Conservation (phyloP, 768 basidiomycete genomes). For the Termitomyces eurrhizus region DNA sequence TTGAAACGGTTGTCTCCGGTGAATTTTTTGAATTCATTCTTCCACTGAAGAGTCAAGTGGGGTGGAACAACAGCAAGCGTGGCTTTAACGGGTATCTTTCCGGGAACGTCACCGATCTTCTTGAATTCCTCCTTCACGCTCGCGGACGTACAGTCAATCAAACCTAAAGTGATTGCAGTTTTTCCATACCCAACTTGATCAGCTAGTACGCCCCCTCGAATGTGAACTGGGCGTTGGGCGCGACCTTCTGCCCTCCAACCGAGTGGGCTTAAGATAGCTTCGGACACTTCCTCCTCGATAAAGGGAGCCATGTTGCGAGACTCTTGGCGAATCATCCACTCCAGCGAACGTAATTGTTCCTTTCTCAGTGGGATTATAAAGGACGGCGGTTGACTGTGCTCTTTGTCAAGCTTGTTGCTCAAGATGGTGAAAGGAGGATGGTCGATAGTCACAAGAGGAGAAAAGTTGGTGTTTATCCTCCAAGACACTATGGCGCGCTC, state of each 20-base stretch:
- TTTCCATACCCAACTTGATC: conserved; percentile 98
- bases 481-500: conserved; percentile 60
- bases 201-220: conserved; percentile 89
- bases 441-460: conserved; percentile 53
- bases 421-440: conserved; percentile 64
- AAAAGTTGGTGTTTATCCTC: conserved; percentile 79
- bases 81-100: conserved; percentile 75
- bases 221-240: conserved; percentile 66
- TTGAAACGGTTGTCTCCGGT: conserved; percentile 51
- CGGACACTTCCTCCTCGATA: conserved; percentile 91
- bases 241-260: conserved; percentile 96
- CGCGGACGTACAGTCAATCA: conserved; percentile 71
- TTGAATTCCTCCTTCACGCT: conserved; percentile 56
- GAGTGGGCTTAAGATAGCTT: conserved; percentile 79
- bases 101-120: conserved; percentile 41
- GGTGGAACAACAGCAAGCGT: conserved; percentile 86
- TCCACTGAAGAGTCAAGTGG: conserved; percentile 89
- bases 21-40: conserved; percentile 82
- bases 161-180: conserved; percentile 89
- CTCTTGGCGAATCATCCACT: conserved; percentile 91
- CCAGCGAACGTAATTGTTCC: conserved; percentile 87
- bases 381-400: conserved; percentile 73
- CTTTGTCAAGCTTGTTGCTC: conserved; percentile 72
- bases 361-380: conserved; percentile 72
- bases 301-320: conserved; percentile 61